Percentiles rank a stretch among this genome's conserved stretches.
phyloP scores from a whole-genome alignment of 2,329 filamentous ascomycete genomes.

The Metarhizium anisopliae region DNA sequence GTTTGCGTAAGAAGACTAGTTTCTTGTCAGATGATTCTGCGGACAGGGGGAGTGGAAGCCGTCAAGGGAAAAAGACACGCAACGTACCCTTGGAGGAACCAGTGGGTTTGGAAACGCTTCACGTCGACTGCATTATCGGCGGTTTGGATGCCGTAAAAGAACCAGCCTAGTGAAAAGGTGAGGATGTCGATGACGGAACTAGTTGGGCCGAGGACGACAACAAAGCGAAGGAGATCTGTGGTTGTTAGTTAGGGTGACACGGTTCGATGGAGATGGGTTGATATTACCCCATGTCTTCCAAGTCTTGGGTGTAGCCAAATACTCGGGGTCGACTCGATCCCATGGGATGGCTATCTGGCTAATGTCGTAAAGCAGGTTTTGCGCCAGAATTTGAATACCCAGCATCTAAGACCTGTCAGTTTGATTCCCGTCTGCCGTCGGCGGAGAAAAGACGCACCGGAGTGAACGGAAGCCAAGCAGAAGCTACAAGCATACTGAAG shows the following conservation, averaged over 20 bases:
- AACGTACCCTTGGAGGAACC: constrained; percentile 17
- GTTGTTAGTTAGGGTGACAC: not conserved
- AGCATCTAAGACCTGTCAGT: constrained; percentile 11
- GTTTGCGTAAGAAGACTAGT: constrained; percentile 17
- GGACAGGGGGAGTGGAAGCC: not conserved
- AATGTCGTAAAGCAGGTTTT: constrained; percentile 21
- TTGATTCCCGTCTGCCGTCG: not conserved
- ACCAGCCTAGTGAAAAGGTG: constrained; percentile 15
- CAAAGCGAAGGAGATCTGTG: constrained; percentile 19
- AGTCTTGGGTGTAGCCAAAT: constrained; percentile 15
- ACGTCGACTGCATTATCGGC: constrained; percentile 8
- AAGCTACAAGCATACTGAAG: constrained; percentile 18
- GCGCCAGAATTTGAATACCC: constrained; percentile 16
- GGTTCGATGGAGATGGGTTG: not conserved
- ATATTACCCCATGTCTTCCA: constrained; percentile 14
- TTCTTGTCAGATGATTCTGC: not conserved
- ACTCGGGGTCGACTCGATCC: constrained; percentile 18
- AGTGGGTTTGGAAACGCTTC: constrained; percentile 15
- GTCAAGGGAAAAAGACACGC: too few species aligned
- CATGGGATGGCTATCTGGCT: constrained; percentile 21
- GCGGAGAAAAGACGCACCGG: constrained; percentile 3
- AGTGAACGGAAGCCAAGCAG: constrained; percentile 19
- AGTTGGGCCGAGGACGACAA: constrained; percentile 17
- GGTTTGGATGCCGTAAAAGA: constrained; percentile 15
- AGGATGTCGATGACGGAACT: constrained; percentile 19